Evolutionary conservation across 331 rosid genomes (phyloP).

Genomic region (Arachis monticola): DNA sequence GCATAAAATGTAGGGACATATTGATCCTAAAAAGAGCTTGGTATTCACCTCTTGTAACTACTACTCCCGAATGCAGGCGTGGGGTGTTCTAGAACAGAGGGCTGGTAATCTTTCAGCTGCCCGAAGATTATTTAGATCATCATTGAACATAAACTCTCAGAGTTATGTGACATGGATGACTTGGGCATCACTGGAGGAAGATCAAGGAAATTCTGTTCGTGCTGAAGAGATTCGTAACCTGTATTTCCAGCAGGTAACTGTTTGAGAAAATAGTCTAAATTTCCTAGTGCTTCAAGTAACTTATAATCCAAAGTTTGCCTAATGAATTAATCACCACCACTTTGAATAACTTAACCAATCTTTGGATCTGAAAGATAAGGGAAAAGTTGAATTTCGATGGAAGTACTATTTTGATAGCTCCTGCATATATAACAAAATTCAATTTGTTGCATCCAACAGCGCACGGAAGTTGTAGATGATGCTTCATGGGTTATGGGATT

Average conservation of each 20-base stretch:
- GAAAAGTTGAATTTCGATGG: not conserved
- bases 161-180: conserved; percentile 99
- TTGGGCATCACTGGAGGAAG: conserved; percentile 95
- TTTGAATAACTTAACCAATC: conserved; percentile 5
- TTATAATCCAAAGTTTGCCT: not conserved
- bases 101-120: conserved; percentile 78
- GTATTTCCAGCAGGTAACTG: conserved; percentile 85
- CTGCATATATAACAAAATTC: not conserved
- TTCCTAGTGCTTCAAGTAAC: not conserved
- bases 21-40: conserved; percentile 15
- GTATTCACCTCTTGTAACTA: not conserved
- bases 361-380: not conserved
- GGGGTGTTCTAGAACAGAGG: conserved; percentile 98
- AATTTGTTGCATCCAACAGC: conserved; percentile 54
- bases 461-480: conserved; percentile 94
- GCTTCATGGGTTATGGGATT: conserved; percentile 96
- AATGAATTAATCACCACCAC: not conserved
- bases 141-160: conserved; percentile 84
- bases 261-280: conserved; percentile 28
- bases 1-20: conserved; percentile 22
- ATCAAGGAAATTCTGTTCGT: conserved; percentile 85
- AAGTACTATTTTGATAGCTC: not conserved
- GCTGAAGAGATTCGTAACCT: conserved; percentile 94
- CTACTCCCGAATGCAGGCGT: conserved; percentile 61
- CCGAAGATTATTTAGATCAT: conserved; percentile 81